Conservation (phyloP, 2,329 filamentous ascomycete species). For the Madurella mycetomatis region DNA sequence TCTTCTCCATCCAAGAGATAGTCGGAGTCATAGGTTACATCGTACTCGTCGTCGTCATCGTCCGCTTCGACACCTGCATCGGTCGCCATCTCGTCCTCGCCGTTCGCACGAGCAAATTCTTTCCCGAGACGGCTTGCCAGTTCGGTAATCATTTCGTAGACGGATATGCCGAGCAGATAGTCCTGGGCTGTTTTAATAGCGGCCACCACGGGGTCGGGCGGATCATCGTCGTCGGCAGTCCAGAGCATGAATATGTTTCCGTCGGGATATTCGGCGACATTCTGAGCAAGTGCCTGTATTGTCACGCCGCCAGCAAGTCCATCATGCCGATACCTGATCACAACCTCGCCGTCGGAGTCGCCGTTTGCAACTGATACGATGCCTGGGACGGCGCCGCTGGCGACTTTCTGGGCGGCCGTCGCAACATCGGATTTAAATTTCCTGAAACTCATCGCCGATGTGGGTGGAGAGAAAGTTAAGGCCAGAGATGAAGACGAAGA, state of each 20-base stretch:
- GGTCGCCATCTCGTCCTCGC: conserved; percentile 22
- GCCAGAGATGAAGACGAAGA: too few relatives aligned
- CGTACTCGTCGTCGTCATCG: conserved; percentile 27
- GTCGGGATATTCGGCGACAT: conserved; percentile 37
- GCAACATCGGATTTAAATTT: conserved; percentile 58
- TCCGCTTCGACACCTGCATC: conserved; percentile 22
- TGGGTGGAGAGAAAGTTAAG: too few relatives aligned
- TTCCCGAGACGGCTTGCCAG: conserved; percentile 37
- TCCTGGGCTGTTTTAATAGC: conserved; percentile 44
- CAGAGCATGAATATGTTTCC: conserved; percentile 40
- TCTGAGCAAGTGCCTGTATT: conserved; percentile 36
- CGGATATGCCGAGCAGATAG: conserved; percentile 38
- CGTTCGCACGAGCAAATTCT: conserved; percentile 16
- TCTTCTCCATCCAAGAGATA: conserved; percentile 25
- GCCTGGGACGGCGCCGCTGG: conserved; percentile 37
- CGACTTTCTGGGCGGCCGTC: conserved; percentile 37
- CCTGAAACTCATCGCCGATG: conserved; percentile 56
- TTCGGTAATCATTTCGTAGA: conserved; percentile 45
- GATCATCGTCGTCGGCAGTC: conserved; percentile 34
- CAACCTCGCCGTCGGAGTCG: conserved; percentile 68
- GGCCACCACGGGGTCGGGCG: conserved; percentile 27
- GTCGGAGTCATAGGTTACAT: conserved; percentile 28
- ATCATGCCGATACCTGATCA: conserved; percentile 49
- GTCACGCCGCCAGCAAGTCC: conserved; percentile 28
- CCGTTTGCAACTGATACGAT: conserved; percentile 56